Evolutionary conservation across 805 yeast genomes (phyloP), one percentile per base, ranked within the genome.

Genomic region (Pichia heedii): DNA sequence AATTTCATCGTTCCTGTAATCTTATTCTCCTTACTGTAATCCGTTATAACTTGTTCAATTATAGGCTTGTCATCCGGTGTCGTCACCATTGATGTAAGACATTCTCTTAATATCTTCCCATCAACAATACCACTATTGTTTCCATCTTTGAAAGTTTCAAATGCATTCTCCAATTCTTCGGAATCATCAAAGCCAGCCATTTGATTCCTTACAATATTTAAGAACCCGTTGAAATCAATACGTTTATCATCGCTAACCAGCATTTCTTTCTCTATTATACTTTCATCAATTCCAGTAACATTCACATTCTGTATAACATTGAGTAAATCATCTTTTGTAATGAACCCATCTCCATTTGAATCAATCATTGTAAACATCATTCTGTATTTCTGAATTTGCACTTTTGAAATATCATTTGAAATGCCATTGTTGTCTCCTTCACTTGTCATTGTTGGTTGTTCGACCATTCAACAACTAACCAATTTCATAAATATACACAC

Each of bases 321-420:
- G 42, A 89, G n/a, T n/a, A n/a, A 54, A 59, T 84, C 93, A 1
- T 67, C 58, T 26, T 61, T 55, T 1, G 81, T 65, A 36, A 84
- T 77, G 5, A 61, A 56, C 2, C 87, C 86, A 54, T 88, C 94
- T 22, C 81, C 78, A 48, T 89, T 90, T 32, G 82, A 82, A 56
- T 89, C 96, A 8, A 89, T 76, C 52, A 85, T 60, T 24, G 84
- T 77, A 60, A 88, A 89, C 1, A 93, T 79, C 51, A 84, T 83
- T 44, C 84, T 71, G 44, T 84, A 68, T 50, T 74, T 81, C 15
- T 76, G 67, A 22, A 85, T 76, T 54, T 84, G 86, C 29, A 71
- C 77, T 42, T 76, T 72, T 5, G 32, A 13, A 7, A 29, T 5
- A 2, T 29, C 32, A 7, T n/a, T n/a, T n/a, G n/a, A n/a, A n/a